Conservation (phyloP, 192 early-diverging fungal genomes). For the Coemansia sp. region DNA sequence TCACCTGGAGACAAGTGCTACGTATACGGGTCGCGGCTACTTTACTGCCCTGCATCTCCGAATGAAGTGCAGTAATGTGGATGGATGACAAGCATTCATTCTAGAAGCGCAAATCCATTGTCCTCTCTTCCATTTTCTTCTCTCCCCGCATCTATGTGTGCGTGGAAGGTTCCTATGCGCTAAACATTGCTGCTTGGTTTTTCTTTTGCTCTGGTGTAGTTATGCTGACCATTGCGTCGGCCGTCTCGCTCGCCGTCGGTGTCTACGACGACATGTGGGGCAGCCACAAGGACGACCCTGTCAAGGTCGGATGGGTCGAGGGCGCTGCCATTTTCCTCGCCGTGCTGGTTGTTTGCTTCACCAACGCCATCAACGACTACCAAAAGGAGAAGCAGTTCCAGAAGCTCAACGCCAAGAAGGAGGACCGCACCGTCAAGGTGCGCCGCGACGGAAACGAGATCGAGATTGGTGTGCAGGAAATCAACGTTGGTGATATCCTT, state of each 20-base stretch:
- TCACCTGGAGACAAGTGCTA: no score
- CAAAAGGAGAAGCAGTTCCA: slow-evolving; percentile 87
- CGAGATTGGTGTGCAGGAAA: slow-evolving; percentile 70
- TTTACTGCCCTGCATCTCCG: no score
- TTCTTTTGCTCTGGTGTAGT: no score
- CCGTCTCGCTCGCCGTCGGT: slow-evolving; percentile 79
- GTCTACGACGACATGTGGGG: slow-evolving; percentile 75
- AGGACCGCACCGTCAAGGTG: slow-evolving; percentile 73
- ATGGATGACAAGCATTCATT: no score
- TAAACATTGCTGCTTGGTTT: no score
- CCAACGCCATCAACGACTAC: slow-evolving; percentile 87
- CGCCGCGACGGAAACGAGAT: slow-evolving; percentile 70
- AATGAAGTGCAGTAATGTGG: no score
- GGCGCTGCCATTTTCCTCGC: slow-evolving; percentile 80
- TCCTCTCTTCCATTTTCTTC: no score
- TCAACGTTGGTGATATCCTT: slow-evolving; percentile 90
- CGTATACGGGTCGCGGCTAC: no score
- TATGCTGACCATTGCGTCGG: slow-evolving; percentile 79
- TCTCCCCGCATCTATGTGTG: no score
- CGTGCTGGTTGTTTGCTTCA: slow-evolving; percentile 86
- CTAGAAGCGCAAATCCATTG: no score
- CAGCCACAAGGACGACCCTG: slow-evolving; percentile 62
- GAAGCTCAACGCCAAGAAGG: slow-evolving; percentile 82
- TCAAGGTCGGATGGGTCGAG: slow-evolving; percentile 74
- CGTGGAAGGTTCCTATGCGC: no score